phyloP scores from a whole-genome alignment of 2,329 filamentous ascomycete species.

The Penicillium sp. region DNA sequence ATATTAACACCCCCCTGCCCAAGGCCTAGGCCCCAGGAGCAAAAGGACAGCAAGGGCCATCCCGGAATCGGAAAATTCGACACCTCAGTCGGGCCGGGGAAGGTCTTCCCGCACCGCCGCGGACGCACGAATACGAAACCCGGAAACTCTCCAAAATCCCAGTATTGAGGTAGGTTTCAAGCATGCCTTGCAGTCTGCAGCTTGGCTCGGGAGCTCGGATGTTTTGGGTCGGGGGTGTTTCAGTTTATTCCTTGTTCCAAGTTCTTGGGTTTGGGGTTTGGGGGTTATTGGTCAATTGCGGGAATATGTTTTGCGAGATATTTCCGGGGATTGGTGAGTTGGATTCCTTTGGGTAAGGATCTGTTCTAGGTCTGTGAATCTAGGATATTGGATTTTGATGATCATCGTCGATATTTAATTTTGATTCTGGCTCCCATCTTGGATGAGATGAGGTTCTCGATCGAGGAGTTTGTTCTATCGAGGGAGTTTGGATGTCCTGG shows the following conservation, averaged over 20 bases:
- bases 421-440: neutral
- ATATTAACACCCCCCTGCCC: neutral
- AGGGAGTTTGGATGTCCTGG: neutral
- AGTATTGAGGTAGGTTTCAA: constrained; percentile 28
- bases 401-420: neutral
- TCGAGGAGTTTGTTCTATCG: neutral
- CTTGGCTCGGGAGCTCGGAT: constrained; percentile 5
- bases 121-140: constrained; percentile 13
- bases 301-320: neutral
- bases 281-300: constrained; percentile 11
- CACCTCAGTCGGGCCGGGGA: constrained; percentile 6
- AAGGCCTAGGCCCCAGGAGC: neutral
- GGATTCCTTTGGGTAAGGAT: neutral
- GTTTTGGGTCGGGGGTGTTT: constrained; percentile 14
- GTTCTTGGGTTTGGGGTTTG: constrained; percentile 5
- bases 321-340: neutral
- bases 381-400: neutral
- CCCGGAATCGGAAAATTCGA: constrained; percentile 17
- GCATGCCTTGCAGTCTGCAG: constrained; percentile 27
- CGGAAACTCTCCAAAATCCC: constrained; percentile 13
- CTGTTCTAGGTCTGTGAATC: neutral
- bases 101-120: constrained; percentile 14
- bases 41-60: constrained; percentile 5
- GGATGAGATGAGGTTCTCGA: neutral
- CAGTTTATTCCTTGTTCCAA: constrained; percentile 8